Evolutionary conservation across 129 eudicot species (phyloP).

Genomic region (Deinandra increscens): DNA sequence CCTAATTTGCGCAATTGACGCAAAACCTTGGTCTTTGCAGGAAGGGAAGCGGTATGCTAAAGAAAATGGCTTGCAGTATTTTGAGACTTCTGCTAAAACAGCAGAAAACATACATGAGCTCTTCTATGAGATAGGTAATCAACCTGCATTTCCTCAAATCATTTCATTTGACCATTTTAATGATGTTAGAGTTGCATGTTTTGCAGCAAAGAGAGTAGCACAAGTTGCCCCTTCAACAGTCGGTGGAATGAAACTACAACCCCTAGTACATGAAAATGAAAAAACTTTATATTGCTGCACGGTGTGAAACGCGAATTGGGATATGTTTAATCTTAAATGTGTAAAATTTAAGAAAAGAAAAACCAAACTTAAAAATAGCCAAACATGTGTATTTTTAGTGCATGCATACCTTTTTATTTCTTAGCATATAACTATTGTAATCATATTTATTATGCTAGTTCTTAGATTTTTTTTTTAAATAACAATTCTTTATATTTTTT

Average conservation of each 20-base stretch:
- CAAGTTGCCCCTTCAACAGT: constrained; percentile 26
- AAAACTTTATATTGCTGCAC: constrained; percentile 42
- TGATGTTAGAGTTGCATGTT: not conserved
- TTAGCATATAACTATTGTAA: no score
- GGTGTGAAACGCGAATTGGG: constrained; percentile 23
- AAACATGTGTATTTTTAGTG: not conserved
- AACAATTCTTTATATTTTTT: no score
- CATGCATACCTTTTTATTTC: not conserved
- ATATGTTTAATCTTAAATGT: not conserved
- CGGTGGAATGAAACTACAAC: constrained; percentile 41
- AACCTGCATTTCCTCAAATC: not conserved
- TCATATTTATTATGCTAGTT: no score
- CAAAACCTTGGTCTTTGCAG: constrained; percentile 30
- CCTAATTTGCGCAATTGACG: not conserved
- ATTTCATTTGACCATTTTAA: not conserved
- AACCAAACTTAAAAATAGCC: not conserved
- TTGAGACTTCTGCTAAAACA: constrained; percentile 59
- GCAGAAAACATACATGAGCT: constrained; percentile 58
- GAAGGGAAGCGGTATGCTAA: constrained; percentile 48
- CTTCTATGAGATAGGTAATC: constrained; percentile 52
- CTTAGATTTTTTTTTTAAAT: no score
- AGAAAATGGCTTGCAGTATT: constrained; percentile 46
- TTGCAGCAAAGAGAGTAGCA: constrained; percentile 50
- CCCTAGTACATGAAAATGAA: constrained; percentile 26
- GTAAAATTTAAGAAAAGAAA: not conserved